Evolutionary conservation across 352 stramenopile species (phyloP).

Genomic region (Phytophthora crassamura): DNA sequence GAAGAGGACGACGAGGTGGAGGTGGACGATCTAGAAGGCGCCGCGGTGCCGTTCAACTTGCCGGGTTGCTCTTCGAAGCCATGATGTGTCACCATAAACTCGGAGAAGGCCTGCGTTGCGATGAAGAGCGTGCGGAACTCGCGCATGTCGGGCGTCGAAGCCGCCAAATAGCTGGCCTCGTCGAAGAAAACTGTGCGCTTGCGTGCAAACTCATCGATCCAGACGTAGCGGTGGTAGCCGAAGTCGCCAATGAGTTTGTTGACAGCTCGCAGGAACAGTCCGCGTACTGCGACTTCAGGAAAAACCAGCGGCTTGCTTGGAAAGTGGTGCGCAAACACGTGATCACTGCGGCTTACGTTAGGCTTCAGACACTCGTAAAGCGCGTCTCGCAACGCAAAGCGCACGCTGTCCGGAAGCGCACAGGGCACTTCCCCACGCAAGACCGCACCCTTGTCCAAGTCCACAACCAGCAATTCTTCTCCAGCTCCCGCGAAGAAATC

Average conservation of each 20-base stretch:
- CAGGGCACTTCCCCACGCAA: constrained; percentile 62
- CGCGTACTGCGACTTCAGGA: constrained; percentile 72
- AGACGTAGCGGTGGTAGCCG: constrained; percentile 85
- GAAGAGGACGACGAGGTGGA: constrained; percentile 29
- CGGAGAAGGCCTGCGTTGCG: constrained; percentile 84
- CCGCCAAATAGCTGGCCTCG: constrained; percentile 85
- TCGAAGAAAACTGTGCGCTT: constrained; percentile 87
- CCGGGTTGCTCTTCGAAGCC: constrained; percentile 76
- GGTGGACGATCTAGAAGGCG: constrained; percentile 20
- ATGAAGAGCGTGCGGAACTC: constrained; percentile 89
- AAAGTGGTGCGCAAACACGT: constrained; percentile 77
- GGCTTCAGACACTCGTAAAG: constrained; percentile 76
- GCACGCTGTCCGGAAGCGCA: constrained; percentile 51
- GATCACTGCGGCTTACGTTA: constrained; percentile 75
- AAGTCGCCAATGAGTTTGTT: constrained; percentile 83
- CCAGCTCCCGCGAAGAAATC: constrained; percentile 56
- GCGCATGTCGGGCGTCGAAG: constrained; percentile 73
- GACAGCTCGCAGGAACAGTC: constrained; percentile 70
- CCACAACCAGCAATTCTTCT: constrained; percentile 78
- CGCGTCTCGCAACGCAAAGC: constrained; percentile 53
- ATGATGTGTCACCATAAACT: constrained; percentile 85
- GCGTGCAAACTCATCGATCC: constrained; percentile 85
- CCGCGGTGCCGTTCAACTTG: constrained; percentile 16
- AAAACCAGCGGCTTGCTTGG: constrained; percentile 73
- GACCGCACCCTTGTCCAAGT: constrained; percentile 73